A percentile compares a stretch with the other conserved stretches of the same genome.
Evolutionary conservation across 768 basidiomycete genomes (phyloP).

Genomic region (Rhodosporidiobolus odoratus): DNA sequence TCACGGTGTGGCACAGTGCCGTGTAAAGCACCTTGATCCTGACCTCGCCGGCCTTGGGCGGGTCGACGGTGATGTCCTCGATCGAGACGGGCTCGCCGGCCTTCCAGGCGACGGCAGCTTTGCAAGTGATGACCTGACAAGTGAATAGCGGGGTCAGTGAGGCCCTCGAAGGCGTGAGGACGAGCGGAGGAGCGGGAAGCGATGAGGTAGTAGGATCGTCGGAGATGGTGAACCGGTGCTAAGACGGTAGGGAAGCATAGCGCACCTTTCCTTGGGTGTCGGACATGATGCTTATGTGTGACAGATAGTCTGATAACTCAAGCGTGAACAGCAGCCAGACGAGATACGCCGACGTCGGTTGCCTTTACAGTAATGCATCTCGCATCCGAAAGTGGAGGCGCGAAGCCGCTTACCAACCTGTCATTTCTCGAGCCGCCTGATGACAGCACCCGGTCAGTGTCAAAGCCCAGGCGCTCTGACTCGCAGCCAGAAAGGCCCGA

Average conservation of each 20-base stretch:
- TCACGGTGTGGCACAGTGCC: constrained; percentile 85
- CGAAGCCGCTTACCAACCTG: too few species aligned
- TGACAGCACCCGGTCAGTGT: too few species aligned
- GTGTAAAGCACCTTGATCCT: constrained; percentile 87
- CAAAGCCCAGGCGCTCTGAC: too few species aligned
- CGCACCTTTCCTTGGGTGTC: constrained; percentile 34
- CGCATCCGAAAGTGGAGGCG: too few species aligned
- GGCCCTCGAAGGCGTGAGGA: neutral
- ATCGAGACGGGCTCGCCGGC: constrained; percentile 78
- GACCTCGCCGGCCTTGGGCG: constrained; percentile 84
- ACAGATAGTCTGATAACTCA: neutral
- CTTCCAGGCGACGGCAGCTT: constrained; percentile 72
- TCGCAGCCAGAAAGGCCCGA: neutral
- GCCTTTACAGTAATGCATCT: too few species aligned
- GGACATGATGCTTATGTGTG: constrained; percentile 14
- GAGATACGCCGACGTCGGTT: too few species aligned
- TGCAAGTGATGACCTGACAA: constrained; percentile 37
- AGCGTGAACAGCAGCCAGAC: too few species aligned
- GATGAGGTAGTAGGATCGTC: neutral
- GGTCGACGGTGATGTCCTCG: constrained; percentile 89
- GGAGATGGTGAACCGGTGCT: neutral
- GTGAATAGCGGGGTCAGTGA: neutral
- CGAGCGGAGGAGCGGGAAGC: too few species aligned
- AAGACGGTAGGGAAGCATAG: too few species aligned
- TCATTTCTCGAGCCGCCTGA: too few species aligned